A percentile compares a stretch with the other conserved stretches of the same genome.
Evolutionary conservation across 352 stramenopile species (phyloP).

Genomic region (Pythium pyrilobum): DNA sequence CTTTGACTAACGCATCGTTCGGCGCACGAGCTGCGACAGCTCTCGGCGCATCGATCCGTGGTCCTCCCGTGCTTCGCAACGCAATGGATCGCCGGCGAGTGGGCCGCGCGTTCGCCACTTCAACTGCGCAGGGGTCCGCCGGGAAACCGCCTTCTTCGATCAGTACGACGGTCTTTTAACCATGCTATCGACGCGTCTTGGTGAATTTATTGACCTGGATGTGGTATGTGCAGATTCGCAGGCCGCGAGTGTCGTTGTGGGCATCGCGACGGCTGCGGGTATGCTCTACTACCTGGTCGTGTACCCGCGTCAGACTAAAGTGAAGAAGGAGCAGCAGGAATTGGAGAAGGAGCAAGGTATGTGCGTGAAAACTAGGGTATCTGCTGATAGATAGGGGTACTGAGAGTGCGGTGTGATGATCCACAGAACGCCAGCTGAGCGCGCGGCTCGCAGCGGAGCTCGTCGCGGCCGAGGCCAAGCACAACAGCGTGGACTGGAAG

Average conservation of each 20-base stretch:
- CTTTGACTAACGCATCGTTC: neutral
- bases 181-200: neutral
- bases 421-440: constrained; percentile 58
- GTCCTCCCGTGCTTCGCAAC: neutral
- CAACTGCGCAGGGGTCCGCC: neutral
- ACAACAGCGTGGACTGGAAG: constrained; percentile 77
- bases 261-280: constrained; percentile 25
- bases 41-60: constrained; percentile 5
- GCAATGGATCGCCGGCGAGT: constrained; percentile 2
- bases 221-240: constrained; percentile 2
- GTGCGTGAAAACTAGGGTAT: neutral
- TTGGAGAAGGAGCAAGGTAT: constrained; percentile 56
- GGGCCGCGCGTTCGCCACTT: constrained; percentile 7
- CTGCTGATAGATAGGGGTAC: neutral
- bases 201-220: neutral
- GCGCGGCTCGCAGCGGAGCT: constrained; percentile 58
- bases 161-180: neutral
- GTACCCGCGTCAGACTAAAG: constrained; percentile 46
- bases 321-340: constrained; percentile 45
- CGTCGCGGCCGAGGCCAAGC: constrained; percentile 56
- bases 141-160: neutral
- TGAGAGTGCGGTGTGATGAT: neutral
- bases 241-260: constrained; percentile 10
- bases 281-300: constrained; percentile 49
- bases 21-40: neutral